Evolutionary conservation across 2,329 filamentous ascomycete species (phyloP).

Genomic region (Lasiodiplodia theobromae): DNA sequence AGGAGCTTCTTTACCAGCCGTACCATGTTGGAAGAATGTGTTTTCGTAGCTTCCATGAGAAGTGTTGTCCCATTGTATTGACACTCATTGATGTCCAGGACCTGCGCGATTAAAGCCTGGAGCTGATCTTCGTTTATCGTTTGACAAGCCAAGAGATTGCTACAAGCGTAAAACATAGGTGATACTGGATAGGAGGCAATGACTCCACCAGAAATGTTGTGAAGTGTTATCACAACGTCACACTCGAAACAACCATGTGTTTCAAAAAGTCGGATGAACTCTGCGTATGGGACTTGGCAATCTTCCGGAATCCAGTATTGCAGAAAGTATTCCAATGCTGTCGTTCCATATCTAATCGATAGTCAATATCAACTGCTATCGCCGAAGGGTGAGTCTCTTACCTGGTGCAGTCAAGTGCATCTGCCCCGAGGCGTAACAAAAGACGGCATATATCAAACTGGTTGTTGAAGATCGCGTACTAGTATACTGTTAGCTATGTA

Average conservation of each 20-base stretch:
- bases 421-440: background rate
- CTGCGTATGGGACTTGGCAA: background rate
- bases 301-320: background rate
- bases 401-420: background rate
- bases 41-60: no score
- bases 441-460: background rate
- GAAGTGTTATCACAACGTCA: background rate
- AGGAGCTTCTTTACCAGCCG: background rate
- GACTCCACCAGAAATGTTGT: background rate
- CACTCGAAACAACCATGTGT: background rate
- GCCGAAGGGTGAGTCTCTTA: background rate
- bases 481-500: fast-evolving
- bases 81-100: no score
- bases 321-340: background rate
- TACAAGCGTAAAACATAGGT: background rate
- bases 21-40: background rate
- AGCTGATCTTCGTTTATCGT: background rate
- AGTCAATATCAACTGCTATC: fast-evolving
- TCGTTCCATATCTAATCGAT: background rate
- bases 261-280: background rate
- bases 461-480: background rate
- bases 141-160: fast-evolving
- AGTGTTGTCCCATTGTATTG: no score
- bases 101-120: background rate
- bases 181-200: fast-evolving